Evolutionary conservation across 75 land plant species (phyloP).

Genomic region (Adiantum capillusveneris): DNA sequence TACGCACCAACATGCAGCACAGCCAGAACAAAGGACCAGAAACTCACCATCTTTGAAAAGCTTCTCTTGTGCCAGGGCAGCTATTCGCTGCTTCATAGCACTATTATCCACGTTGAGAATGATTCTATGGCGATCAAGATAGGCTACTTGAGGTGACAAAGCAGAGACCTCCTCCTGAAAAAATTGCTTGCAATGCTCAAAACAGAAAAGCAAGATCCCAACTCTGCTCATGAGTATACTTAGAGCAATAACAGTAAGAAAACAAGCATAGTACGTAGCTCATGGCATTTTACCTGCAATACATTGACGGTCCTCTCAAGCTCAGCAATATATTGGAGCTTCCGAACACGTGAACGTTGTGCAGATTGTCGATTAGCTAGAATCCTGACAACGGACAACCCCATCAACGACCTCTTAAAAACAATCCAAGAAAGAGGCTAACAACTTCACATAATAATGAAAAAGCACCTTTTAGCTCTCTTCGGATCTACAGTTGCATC

Average conservation of each 20-base stretch:
- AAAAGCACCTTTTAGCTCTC: constrained; percentile 64
- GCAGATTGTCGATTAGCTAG: constrained; percentile 91
- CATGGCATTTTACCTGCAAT: constrained; percentile 57
- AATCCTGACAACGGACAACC: constrained; percentile 36
- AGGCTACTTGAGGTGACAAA: constrained; percentile 81
- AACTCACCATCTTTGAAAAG: constrained; percentile 84
- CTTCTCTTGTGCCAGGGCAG: constrained; percentile 80
- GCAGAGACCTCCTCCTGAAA: constrained; percentile 75
- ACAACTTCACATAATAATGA: not conserved
- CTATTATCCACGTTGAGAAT: constrained; percentile 78
- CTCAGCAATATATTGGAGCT: constrained; percentile 93
- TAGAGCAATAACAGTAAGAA: no score
- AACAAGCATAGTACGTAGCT: no score
- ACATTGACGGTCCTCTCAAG: constrained; percentile 79
- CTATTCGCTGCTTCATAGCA: constrained; percentile 79
- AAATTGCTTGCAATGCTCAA: not conserved
- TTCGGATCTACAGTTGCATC: constrained; percentile 64
- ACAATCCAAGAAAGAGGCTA: no score
- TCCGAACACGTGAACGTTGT: constrained; percentile 86
- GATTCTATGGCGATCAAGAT: constrained; percentile 77
- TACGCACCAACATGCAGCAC: no score
- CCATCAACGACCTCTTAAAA: no score
- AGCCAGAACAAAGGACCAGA: no score
- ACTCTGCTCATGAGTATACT: no score
- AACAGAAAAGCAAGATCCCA: not conserved